Percentiles rank a stretch among this genome's conserved stretches.
phyloP scores from a whole-genome alignment of 202 grass and related monocot species.

The Digitaria exilis region DNA sequence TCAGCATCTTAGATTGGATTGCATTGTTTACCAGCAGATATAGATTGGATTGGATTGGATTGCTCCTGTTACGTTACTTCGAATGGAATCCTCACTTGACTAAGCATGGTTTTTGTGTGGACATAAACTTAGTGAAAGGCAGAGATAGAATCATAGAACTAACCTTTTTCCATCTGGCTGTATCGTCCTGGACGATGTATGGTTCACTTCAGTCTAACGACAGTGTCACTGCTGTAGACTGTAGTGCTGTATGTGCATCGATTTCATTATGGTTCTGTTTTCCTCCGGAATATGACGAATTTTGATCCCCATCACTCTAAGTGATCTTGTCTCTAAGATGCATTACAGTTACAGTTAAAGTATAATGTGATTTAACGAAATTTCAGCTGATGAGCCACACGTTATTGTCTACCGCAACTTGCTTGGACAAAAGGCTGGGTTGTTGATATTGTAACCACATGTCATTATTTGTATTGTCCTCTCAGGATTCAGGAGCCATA shows the following conservation, averaged over 20 bases:
- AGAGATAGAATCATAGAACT: not conserved
- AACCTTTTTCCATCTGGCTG: not conserved
- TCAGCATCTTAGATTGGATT: not conserved
- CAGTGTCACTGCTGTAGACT: no score
- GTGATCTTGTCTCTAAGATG: not conserved
- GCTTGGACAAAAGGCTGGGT: no score
- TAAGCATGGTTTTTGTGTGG: not conserved
- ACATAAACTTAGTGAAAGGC: not conserved
- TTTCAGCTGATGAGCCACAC: not conserved
- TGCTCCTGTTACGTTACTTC: no score
- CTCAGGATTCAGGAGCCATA: no score
- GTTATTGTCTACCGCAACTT: no score
- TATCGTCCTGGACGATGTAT: not conserved
- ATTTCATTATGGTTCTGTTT: no score
- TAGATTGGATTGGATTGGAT: no score
- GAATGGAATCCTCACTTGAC: no score
- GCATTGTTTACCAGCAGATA: conserved; percentile 1
- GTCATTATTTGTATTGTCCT: no score
- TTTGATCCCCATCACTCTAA: not conserved
- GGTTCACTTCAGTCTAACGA: not conserved
- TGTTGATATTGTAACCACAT: no score
- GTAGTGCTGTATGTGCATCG: not conserved
- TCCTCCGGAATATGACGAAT: not conserved
- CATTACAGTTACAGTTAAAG: not conserved
- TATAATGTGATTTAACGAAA: no score